Percentiles rank a stretch among this genome's conserved stretches.
phyloP scores from a whole-genome alignment of 2,329 filamentous ascomycete species.

The Berkeleyomyces rouxiae region DNA sequence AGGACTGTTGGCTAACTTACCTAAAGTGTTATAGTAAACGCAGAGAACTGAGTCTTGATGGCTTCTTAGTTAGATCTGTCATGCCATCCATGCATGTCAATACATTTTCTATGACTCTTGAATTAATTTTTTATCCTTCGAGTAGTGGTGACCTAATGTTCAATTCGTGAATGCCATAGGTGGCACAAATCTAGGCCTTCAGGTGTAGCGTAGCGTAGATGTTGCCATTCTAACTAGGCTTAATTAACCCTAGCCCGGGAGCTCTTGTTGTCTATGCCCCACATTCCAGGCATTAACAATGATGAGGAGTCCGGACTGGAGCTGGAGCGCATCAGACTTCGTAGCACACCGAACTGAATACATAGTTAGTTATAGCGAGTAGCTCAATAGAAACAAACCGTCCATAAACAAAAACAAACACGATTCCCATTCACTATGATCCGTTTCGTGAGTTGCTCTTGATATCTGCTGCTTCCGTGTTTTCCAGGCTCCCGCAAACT shows the following conservation, averaged over 20 bases:
- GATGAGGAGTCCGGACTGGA: neutral
- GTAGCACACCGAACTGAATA: neutral
- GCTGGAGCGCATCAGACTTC: neutral
- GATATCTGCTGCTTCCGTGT: neutral
- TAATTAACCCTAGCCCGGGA: neutral
- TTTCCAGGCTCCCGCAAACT: neutral
- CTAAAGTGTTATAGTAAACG: neutral
- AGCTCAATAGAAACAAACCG: neutral
- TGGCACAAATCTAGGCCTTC: no score
- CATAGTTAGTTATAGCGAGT: no score
- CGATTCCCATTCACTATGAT: conserved; percentile 25
- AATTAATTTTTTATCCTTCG: no score
- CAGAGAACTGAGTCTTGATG: no score
- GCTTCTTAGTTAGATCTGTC: no score
- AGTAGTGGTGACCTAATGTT: no score
- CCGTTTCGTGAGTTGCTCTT: conserved; percentile 26
- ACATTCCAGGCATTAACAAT: neutral
- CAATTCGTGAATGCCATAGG: no score
- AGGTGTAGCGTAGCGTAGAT: no score
- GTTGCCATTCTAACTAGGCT: neutral
- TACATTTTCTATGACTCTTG: no score
- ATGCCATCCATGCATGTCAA: no score
- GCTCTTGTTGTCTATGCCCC: neutral
- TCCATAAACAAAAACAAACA: neutral
- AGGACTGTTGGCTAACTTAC: neutral